These are phyloP conservation scores for Lachancea meyersii DNA, from an alignment of 805 yeast species.

Conservation along the genomic window DNA sequence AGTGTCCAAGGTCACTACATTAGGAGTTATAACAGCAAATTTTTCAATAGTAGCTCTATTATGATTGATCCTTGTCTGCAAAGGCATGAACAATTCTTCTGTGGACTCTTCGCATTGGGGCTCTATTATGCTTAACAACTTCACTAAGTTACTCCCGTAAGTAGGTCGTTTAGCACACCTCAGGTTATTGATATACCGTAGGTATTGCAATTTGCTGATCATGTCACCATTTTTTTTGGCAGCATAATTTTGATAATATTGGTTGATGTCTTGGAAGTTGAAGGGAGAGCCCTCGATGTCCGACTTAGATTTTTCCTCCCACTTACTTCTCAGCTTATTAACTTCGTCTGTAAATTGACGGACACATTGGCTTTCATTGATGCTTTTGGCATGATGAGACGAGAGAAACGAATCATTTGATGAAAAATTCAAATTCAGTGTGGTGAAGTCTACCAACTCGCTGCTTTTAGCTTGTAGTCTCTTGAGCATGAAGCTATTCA, in stretches of 20 bases:
- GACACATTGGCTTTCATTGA: conserved; percentile 43
- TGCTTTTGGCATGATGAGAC: conserved; percentile 42
- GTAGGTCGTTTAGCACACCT: conserved; percentile 63
- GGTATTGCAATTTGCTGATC: conserved; percentile 49
- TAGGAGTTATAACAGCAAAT: conserved; percentile 83
- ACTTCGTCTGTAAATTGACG: conserved; percentile 41
- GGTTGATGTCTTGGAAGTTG: conserved; percentile 38
- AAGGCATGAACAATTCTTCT: conserved; percentile 37
- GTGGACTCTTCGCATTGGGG: conserved; percentile 17
- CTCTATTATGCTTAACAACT: conserved; percentile 34
- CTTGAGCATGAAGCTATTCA: conserved; percentile 35
- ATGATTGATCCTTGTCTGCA: conserved; percentile 34
- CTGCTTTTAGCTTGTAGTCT: conserved; percentile 24
- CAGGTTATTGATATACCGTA: conserved; percentile 55
- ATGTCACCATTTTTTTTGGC: conserved; percentile 46
- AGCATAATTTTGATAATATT: conserved; percentile 54
- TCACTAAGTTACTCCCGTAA: conserved; percentile 55
- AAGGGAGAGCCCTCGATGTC: conserved; percentile 18
- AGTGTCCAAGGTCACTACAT: conserved; percentile 72
- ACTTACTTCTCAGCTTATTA: conserved; percentile 34
- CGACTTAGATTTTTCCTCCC: conserved; percentile 9
- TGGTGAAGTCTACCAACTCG: conserved; percentile 42
- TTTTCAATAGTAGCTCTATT: conserved; percentile 56
- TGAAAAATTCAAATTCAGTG: conserved; percentile 56
- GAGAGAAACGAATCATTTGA: conserved; percentile 38